Evolutionary conservation across 495 filamentous ascomycete genomes (phyloP).

Genomic region (Neurospora sp.): DNA sequence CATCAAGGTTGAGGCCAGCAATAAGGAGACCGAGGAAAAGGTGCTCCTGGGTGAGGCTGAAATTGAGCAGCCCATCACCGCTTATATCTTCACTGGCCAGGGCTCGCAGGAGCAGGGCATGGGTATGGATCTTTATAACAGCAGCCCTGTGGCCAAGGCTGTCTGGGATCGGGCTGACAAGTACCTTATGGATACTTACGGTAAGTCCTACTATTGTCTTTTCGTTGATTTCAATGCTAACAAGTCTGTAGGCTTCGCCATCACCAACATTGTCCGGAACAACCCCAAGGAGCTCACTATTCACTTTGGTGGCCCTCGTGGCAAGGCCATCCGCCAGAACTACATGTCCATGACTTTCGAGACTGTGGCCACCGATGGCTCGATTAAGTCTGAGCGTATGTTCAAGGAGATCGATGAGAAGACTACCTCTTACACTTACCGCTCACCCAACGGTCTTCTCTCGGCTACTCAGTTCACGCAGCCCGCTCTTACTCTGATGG

Average conservation of each 20-base stretch:
- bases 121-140: slow-evolving; percentile 97
- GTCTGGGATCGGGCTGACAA: slow-evolving; percentile 98
- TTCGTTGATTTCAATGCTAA: slow-evolving; percentile 25
- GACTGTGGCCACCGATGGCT: slow-evolving; percentile 79
- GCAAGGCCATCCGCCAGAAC: slow-evolving; percentile 94
- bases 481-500: slow-evolving; percentile 94
- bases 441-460: slow-evolving; percentile 86
- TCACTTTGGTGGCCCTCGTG: slow-evolving; percentile 92
- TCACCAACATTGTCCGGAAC: slow-evolving; percentile 98
- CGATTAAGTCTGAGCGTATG: slow-evolving; percentile 95
- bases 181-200: slow-evolving; percentile 98
- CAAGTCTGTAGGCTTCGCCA: slow-evolving; percentile 62
- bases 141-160: slow-evolving; percentile 84
- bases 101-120: slow-evolving; percentile 98
- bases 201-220: slow-evolving; percentile 36
- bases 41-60: slow-evolving; percentile 91
- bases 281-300: slow-evolving; percentile 99
- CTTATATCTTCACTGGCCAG: slow-evolving; percentile 97
- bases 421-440: slow-evolving; percentile 92
- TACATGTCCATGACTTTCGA: slow-evolving; percentile 99
- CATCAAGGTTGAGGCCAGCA: slow-evolving; percentile 93
- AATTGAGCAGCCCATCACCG: slow-evolving; percentile 93
- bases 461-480: slow-evolving; percentile 99
- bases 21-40: slow-evolving; percentile 90
- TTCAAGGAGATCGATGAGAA: slow-evolving; percentile 93